Percentiles rank a stretch among this genome's conserved stretches.
These are phyloP conservation scores for Thielaviopsis punctulata DNA, from an alignment of 2,329 filamentous ascomycete species.

Conservation along the genomic window DNA sequence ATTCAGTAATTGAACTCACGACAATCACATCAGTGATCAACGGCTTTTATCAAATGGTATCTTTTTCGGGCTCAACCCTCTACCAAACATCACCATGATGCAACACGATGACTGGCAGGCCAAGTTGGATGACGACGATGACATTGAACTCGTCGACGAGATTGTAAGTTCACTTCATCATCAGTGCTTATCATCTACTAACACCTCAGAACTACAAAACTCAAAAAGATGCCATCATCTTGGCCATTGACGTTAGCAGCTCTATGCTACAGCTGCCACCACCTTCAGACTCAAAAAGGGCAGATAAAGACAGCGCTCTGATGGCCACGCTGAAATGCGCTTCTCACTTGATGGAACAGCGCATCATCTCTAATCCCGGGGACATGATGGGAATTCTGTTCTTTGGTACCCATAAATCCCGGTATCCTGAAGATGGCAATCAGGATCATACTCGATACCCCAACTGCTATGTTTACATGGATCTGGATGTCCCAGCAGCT, in stretches of 20 bases:
- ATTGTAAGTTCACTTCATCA: slow-evolving; percentile 25
- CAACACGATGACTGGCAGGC: not conserved
- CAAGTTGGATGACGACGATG: slow-evolving; percentile 40
- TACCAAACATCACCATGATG: not conserved
- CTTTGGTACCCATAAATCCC: slow-evolving; percentile 76
- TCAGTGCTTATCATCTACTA: not conserved
- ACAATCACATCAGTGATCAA: too few species aligned
- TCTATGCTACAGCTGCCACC: slow-evolving; percentile 66
- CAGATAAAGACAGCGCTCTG: slow-evolving; percentile 59
- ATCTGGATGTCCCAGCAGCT: slow-evolving; percentile 75
- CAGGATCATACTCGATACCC: slow-evolving; percentile 52
- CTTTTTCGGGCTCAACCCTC: not conserved
- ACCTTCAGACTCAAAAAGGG: slow-evolving; percentile 51
- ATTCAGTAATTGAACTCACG: too few species aligned
- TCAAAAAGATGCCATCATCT: slow-evolving; percentile 93
- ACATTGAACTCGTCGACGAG: slow-evolving; percentile 41
- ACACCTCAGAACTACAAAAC: slow-evolving; percentile 59
- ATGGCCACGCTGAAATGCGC: slow-evolving; percentile 83
- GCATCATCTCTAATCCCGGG: slow-evolving; percentile 89
- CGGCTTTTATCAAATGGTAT: too few species aligned
- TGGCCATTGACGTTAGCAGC: slow-evolving; percentile 79
- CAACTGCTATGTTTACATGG: slow-evolving; percentile 79
- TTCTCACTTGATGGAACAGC: slow-evolving; percentile 90
- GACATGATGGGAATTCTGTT: slow-evolving; percentile 95
- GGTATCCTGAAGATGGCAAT: slow-evolving; percentile 50